Evolutionary conservation across 805 yeast species (phyloP).

Genomic region (Danielia reshetovae): DNA sequence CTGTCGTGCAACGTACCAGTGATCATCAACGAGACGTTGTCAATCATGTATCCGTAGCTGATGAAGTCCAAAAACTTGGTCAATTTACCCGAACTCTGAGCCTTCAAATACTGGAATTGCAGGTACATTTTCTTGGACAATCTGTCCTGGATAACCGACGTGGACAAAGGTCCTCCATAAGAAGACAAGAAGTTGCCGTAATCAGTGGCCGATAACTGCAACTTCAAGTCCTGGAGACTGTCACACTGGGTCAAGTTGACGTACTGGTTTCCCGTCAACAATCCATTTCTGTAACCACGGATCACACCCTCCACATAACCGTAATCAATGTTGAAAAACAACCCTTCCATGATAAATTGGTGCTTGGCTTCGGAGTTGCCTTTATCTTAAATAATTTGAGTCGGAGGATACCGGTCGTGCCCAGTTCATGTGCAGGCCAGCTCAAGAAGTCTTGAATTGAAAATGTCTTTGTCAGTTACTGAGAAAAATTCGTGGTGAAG

Average conservation of each 20-base stretch:
- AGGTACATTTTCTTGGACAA: conserved; percentile 70
- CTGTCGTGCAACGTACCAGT: conserved; percentile 96
- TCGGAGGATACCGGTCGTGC: conserved; percentile 5
- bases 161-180: conserved; percentile 77
- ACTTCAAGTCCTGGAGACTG: conserved; percentile 84
- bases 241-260: conserved; percentile 95
- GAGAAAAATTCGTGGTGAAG: no score
- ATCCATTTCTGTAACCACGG: conserved; percentile 87
- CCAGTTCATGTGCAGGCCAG: no score
- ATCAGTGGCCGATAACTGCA: conserved; percentile 93
- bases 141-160: conserved; percentile 79
- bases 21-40: conserved; percentile 91
- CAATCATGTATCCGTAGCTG: conserved; percentile 97
- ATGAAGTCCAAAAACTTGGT: conserved; percentile 86
- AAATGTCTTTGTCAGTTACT: no score
- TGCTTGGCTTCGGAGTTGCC: no score
- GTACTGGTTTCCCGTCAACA: conserved; percentile 75
- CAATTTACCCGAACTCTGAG: conserved; percentile 79
- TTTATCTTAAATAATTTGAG: conserved; percentile 1
- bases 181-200: conserved; percentile 88
- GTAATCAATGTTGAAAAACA: conserved; percentile 81
- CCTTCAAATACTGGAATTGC: conserved; percentile 80
- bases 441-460: no score
- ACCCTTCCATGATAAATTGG: conserved; percentile 70
- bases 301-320: conserved; percentile 95